Conservation (phyloP, 768 basidiomycete genomes). For the Suillus sp. region DNA sequence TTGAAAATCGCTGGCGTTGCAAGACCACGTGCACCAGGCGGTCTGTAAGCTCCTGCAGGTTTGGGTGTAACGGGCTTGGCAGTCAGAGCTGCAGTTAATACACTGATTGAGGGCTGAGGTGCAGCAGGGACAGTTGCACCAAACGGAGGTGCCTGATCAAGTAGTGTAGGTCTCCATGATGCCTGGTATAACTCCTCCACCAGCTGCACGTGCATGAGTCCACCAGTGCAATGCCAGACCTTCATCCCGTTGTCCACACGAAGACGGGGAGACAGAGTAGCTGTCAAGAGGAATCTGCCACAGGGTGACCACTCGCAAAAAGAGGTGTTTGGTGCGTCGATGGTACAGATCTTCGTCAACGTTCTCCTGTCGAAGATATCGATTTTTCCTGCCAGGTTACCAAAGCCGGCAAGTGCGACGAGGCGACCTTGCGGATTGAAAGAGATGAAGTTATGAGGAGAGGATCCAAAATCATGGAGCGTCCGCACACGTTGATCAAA, state of each 20-base stretch:
- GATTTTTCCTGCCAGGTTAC: constrained; percentile 93
- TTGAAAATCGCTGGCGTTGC: constrained; percentile 88
- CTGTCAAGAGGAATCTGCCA: constrained; percentile 90
- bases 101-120: constrained; percentile 64
- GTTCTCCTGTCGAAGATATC: constrained; percentile 90
- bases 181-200: constrained; percentile 91
- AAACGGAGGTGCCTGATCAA: constrained; percentile 70
- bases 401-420: constrained; percentile 90
- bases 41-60: constrained; percentile 87
- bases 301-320: constrained; percentile 96
- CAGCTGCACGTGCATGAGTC: constrained; percentile 80
- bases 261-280: constrained; percentile 92
- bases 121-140: constrained; percentile 65
- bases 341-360: constrained; percentile 72
- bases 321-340: constrained; percentile 92
- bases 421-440: constrained; percentile 94
- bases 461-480: constrained; percentile 87
- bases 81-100: constrained; percentile 47
- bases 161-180: constrained; percentile 75
- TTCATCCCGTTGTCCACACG: constrained; percentile 98
- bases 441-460: constrained; percentile 88
- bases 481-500: constrained; percentile 90
- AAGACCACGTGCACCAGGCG: constrained; percentile 89
- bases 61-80: constrained; percentile 62
- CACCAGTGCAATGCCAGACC: constrained; percentile 91